A percentile compares a stretch with the other conserved stretches of the same genome.
These are phyloP conservation scores for Persicaria tinctoria DNA, from an alignment of 148 eudicot species.

Conservation along the genomic window DNA sequence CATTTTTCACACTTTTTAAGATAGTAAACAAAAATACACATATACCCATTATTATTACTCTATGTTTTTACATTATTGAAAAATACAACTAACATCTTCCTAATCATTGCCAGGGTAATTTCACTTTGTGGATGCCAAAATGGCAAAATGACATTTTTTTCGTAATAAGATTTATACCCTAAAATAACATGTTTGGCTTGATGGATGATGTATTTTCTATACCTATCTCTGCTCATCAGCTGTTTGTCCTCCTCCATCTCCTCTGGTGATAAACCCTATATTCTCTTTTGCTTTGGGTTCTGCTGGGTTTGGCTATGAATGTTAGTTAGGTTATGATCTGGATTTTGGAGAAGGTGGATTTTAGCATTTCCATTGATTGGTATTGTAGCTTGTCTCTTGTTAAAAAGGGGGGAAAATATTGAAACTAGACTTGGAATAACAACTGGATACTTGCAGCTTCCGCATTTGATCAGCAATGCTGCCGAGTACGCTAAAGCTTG, in stretches of 20 bases:
- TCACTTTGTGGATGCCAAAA: too few species aligned
- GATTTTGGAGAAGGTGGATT: background rate
- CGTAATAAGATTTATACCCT: too few species aligned
- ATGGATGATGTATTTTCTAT: too few species aligned
- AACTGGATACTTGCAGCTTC: constrained; percentile 36
- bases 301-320: background rate
- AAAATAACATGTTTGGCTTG: too few species aligned
- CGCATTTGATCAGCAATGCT: constrained; percentile 46
- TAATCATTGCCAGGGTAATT: too few species aligned
- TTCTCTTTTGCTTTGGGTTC: background rate
- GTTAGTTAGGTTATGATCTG: background rate
- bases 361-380: background rate
- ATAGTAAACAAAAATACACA: too few species aligned
- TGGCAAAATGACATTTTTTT: too few species aligned
- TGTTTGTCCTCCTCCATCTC: background rate
- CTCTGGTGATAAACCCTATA: background rate
- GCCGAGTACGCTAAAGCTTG: constrained; percentile 55
- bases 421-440: background rate
- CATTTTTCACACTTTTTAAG: too few species aligned
- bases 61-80: too few species aligned
- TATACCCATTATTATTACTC: too few species aligned
- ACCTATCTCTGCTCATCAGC: background rate
- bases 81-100: too few species aligned
- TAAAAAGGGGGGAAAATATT: background rate
- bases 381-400: background rate